These are phyloP conservation scores for Tilletia setariae DNA, from an alignment of 1,284 basidiomycete genomes.

Conservation along the genomic window DNA sequence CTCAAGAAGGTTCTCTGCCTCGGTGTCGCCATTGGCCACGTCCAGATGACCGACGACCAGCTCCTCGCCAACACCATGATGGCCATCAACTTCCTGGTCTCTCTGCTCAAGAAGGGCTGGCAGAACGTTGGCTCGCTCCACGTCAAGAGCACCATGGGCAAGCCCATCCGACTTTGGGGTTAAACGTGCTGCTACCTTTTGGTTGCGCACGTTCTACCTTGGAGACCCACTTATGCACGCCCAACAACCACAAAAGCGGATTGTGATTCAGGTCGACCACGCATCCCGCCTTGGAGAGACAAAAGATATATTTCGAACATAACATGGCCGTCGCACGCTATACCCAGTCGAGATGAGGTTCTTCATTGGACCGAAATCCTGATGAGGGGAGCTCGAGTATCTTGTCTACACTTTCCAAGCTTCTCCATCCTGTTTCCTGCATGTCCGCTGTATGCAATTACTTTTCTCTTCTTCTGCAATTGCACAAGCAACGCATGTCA, in stretches of 20 bases:
- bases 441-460: not conserved
- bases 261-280: not conserved
- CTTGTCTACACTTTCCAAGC: not conserved
- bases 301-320: not conserved
- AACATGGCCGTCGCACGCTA: slow-evolving; percentile 17
- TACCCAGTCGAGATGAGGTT: slow-evolving; percentile 5
- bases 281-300: not conserved
- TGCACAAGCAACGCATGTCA: too few relatives aligned
- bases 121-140: slow-evolving; percentile 99
- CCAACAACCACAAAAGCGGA: not conserved
- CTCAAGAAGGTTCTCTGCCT: slow-evolving; percentile 97
- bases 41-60: slow-evolving; percentile 97
- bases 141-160: slow-evolving; percentile 99
- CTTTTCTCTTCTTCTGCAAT: not conserved
- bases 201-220: not conserved
- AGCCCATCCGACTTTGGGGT: slow-evolving; percentile 77
- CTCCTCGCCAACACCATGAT: slow-evolving; percentile 96
- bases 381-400: slow-evolving; percentile 15
- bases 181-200: not conserved
- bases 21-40: slow-evolving; percentile 96
- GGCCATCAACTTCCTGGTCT: slow-evolving; percentile 98
- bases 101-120: slow-evolving; percentile 99
- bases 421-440: not conserved
- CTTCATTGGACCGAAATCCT: not conserved
- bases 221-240: not conserved